Percentiles rank a stretch among this genome's conserved stretches.
Evolutionary conservation across 495 filamentous ascomycete species (phyloP).

Genomic region (Diplogelasinospora grovesii): DNA sequence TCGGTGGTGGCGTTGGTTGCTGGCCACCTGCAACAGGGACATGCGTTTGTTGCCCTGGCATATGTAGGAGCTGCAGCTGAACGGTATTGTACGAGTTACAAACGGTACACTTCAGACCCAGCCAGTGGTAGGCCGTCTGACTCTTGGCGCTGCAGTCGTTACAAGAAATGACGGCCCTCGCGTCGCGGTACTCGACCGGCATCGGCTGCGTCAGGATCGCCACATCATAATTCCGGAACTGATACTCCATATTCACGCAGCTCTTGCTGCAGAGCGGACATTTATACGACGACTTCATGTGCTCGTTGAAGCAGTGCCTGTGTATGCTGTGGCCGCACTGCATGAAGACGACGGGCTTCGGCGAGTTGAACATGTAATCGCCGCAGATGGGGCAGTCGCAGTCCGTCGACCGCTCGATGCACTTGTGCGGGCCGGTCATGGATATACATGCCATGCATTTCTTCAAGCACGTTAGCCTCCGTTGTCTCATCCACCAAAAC

Average conservation of each 20-base stretch:
- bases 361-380: constrained; percentile 95
- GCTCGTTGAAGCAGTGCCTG: constrained; percentile 71
- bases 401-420: constrained; percentile 89
- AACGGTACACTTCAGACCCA: constrained; percentile 82
- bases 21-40: too few species aligned
- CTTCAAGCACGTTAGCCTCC: constrained; percentile 31
- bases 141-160: constrained; percentile 91
- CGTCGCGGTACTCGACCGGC: constrained; percentile 73
- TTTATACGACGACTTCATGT: constrained; percentile 81
- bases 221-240: constrained; percentile 82
- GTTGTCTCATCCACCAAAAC: neutral
- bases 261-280: constrained; percentile 94
- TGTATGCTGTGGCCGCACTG: constrained; percentile 96
- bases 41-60: constrained; percentile 23
- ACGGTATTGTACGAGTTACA: constrained; percentile 82
- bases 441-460: constrained; percentile 88
- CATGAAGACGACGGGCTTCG: constrained; percentile 85
- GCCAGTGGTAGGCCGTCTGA: constrained; percentile 84
- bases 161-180: constrained; percentile 76
- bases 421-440: constrained; percentile 75
- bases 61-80: constrained; percentile 53
- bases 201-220: constrained; percentile 86
- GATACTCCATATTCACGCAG: constrained; percentile 92
- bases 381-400: constrained; percentile 98
- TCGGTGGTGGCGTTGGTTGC: constrained; percentile 1